These are phyloP conservation scores for Xylaria sp. DNA, from an alignment of 2,329 filamentous ascomycete genomes.

Conservation along the genomic window DNA sequence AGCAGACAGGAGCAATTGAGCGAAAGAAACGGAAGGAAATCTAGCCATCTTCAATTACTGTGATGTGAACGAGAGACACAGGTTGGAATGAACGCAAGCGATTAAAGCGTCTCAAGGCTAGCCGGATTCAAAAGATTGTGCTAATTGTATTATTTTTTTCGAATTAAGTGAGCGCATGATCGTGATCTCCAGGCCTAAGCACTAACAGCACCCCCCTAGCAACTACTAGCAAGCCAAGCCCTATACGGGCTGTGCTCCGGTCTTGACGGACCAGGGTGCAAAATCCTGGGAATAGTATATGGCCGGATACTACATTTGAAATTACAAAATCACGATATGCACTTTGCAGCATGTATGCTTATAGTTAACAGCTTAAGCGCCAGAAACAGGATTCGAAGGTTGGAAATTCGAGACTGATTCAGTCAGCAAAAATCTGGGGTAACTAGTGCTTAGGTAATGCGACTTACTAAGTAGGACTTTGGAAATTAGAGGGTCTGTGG, in stretches of 20 bases:
- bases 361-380: not conserved
- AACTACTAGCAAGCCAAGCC: not conserved
- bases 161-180: not conserved
- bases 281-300: not conserved
- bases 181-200: not conserved
- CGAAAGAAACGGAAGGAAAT: slow-evolving; percentile 32
- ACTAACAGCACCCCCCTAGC: not conserved
- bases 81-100: not conserved
- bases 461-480: too few species aligned
- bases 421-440: too few species aligned
- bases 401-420: not conserved
- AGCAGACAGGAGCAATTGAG: slow-evolving; percentile 38
- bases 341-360: too few species aligned
- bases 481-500: too few species aligned
- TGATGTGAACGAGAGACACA: slow-evolving; percentile 31
- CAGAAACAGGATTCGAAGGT: not conserved
- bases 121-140: too few species aligned
- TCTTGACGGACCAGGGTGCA: not conserved
- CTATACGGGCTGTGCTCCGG: not conserved
- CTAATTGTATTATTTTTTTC: not conserved
- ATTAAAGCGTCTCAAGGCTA: too few species aligned
- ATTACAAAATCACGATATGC: not conserved
- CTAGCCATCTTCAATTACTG: slow-evolving; percentile 39
- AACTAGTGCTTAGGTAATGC: too few species aligned
- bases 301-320: not conserved